These are phyloP conservation scores for Phytophthora ohioensis DNA, from an alignment of 352 stramenopile genomes.

Conservation along the genomic window DNA sequence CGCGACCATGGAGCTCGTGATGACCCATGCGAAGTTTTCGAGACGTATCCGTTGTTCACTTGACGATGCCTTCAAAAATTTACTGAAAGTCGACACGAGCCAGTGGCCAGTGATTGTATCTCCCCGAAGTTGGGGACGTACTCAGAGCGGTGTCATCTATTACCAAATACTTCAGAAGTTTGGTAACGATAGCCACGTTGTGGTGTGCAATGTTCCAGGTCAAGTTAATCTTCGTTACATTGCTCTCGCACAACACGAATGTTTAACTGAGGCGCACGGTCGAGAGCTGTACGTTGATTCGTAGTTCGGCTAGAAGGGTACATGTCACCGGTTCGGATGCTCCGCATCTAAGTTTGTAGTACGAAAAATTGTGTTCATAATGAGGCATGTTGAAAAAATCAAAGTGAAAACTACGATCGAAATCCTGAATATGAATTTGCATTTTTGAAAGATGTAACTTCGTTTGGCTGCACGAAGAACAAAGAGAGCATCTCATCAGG, in stretches of 20 bases:
- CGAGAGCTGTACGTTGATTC: not conserved
- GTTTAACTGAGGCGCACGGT: not conserved
- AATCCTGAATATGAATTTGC: too few relatives aligned
- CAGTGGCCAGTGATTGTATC: constrained; percentile 1
- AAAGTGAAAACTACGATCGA: too few relatives aligned
- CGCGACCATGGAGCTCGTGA: not conserved
- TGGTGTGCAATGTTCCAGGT: constrained; percentile 1
- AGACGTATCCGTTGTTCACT: constrained; percentile 3
- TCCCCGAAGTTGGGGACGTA: not conserved
- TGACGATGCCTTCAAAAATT: not conserved
- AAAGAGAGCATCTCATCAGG: too few relatives aligned
- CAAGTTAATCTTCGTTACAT: constrained; percentile 4
- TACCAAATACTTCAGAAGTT: constrained; percentile 1
- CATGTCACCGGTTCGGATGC: too few relatives aligned
- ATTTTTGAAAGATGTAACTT: too few relatives aligned
- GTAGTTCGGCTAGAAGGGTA: not conserved
- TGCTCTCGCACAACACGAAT: not conserved
- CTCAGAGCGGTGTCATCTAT: not conserved
- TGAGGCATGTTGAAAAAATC: too few relatives aligned
- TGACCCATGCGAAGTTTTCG: constrained; percentile 11
- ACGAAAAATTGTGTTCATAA: too few relatives aligned
- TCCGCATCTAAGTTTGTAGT: too few relatives aligned
- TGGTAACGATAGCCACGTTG: not conserved
- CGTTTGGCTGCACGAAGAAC: too few relatives aligned
- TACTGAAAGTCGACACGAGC: not conserved